Conservation (phyloP, 2,329 filamentous ascomycete genomes). For the Microdochium trichocladiopsis region DNA sequence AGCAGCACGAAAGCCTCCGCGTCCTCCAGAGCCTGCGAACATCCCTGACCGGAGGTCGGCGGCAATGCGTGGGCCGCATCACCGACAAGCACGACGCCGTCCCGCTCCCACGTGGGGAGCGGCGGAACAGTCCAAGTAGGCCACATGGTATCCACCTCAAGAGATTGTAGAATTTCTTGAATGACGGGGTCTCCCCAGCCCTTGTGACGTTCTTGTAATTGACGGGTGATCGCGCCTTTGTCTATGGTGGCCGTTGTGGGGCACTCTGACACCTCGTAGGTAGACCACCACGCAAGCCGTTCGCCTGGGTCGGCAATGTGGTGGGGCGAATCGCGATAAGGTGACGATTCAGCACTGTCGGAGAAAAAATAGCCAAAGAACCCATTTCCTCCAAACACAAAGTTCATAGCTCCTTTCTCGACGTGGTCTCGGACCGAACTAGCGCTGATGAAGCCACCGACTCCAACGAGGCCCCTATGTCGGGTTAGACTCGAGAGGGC, state of each 20-base stretch:
- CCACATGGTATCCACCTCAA: conserved; percentile 31
- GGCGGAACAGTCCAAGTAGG: conserved; percentile 39
- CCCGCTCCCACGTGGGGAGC: conserved; percentile 36
- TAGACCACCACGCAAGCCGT: conserved; percentile 2
- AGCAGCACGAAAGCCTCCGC: conserved; percentile 35
- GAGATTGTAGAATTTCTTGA: conserved; percentile 14
- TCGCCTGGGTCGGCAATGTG: conserved; percentile 19
- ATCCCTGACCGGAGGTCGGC: conserved; percentile 43
- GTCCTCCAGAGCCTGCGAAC: conserved; percentile 48
- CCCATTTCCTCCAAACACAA: conserved; percentile 37
- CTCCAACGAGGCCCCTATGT: conserved; percentile 29
- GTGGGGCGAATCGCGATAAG: conserved; percentile 13
- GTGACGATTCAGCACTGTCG: conserved; percentile 10
- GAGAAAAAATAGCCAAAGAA: conserved; percentile 41
- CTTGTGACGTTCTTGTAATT: conserved; percentile 30
- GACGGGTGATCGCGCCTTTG: conserved; percentile 6
- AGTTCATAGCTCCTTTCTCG: conserved; percentile 26
- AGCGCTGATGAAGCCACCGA: conserved; percentile 35
- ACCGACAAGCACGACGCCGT: conserved; percentile 40
- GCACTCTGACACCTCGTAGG: conserved; percentile 6
- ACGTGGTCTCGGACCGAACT: conserved; percentile 19
- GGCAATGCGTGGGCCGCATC: conserved; percentile 47
- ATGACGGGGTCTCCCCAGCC: conserved; percentile 38
- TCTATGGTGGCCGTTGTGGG: conserved; percentile 4
- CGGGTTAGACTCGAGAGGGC: neutral